These are phyloP conservation scores for Teunomyces panamensis DNA, from an alignment of 805 yeast genomes.

Conservation along the genomic window DNA sequence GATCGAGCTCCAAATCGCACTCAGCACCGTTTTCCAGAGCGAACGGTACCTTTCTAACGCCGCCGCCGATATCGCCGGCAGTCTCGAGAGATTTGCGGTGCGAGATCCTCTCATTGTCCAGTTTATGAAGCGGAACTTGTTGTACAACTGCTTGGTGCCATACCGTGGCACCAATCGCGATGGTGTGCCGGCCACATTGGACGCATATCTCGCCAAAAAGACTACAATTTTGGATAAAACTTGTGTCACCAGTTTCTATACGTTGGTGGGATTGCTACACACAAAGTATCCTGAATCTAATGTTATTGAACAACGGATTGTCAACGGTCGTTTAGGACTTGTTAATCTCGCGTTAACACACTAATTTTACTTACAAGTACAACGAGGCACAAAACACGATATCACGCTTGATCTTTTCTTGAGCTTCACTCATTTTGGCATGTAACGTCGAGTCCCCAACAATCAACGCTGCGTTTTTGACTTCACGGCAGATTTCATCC, in stretches of 20 bases:
- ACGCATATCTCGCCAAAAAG: slow-evolving; percentile 8
- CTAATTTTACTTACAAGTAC: slow-evolving; percentile 48
- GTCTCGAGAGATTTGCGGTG: slow-evolving; percentile 17
- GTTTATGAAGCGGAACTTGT: slow-evolving; percentile 30
- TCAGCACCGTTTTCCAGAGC: slow-evolving; percentile 27
- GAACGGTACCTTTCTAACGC: slow-evolving; percentile 28
- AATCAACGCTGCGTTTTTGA: slow-evolving; percentile 87
- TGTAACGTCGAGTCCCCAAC: slow-evolving; percentile 92
- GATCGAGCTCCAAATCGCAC: slow-evolving; percentile 21
- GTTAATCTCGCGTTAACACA: slow-evolving; percentile 16
- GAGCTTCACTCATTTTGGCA: slow-evolving; percentile 86
- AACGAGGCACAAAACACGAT: slow-evolving; percentile 96
- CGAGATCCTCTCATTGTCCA: slow-evolving; percentile 19
- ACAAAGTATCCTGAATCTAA: slow-evolving; percentile 25
- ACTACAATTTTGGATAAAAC: slow-evolving; percentile 18
- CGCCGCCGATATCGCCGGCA: slow-evolving; percentile 23
- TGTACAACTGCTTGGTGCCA: slow-evolving; percentile 30
- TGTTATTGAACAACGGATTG: slow-evolving; percentile 20
- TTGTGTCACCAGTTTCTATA: slow-evolving; percentile 35
- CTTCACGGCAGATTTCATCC: slow-evolving; percentile 94
- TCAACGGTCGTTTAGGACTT: slow-evolving; percentile 31
- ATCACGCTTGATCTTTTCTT: slow-evolving; percentile 92
- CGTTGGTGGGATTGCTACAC: slow-evolving; percentile 34
- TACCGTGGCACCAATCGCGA: slow-evolving; percentile 26
- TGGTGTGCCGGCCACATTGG: slow-evolving; percentile 13